These are phyloP conservation scores for Candida golubevii DNA, from an alignment of 805 yeast genomes.

Conservation along the genomic window DNA sequence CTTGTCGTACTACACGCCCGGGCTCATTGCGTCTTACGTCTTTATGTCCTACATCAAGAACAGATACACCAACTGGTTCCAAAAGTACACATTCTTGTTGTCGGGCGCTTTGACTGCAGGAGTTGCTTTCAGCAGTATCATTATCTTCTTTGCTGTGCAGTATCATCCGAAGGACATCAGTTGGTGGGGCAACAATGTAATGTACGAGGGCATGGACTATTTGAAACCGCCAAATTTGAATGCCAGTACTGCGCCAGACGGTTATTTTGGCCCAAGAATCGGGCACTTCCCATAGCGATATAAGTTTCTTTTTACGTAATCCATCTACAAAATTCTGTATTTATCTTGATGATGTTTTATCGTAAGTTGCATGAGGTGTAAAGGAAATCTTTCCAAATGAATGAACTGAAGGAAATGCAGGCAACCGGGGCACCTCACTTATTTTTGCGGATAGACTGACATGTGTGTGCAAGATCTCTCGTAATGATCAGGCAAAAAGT, in stretches of 20 bases:
- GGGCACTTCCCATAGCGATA: conserved; percentile 16
- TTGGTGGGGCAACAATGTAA: conserved; percentile 27
- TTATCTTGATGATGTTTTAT: too few species aligned
- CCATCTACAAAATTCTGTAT: not conserved
- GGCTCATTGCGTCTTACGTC: conserved; percentile 23
- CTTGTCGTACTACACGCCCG: conserved; percentile 27
- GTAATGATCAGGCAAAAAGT: too few species aligned
- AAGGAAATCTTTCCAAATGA: too few species aligned
- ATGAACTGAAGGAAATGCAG: too few species aligned
- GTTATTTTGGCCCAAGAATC: conserved; percentile 20
- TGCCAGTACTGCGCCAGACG: conserved; percentile 15
- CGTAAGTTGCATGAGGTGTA: too few species aligned
- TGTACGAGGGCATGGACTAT: conserved; percentile 34
- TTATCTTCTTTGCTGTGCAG: conserved; percentile 36
- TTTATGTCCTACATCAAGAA: conserved; percentile 29
- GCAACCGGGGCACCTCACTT: not conserved
- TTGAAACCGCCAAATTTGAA: conserved; percentile 2
- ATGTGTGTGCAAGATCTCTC: too few species aligned
- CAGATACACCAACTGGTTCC: conserved; percentile 31
- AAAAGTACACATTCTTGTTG: conserved; percentile 32
- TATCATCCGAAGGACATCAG: conserved; percentile 25
- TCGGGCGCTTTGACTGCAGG: conserved; percentile 31
- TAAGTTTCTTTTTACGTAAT: not conserved
- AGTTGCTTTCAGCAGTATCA: conserved; percentile 31
- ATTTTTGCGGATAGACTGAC: too few species aligned